These are phyloP conservation scores for Xylaria telfairii DNA, from an alignment of 495 filamentous ascomycete species.

Conservation along the genomic window DNA sequence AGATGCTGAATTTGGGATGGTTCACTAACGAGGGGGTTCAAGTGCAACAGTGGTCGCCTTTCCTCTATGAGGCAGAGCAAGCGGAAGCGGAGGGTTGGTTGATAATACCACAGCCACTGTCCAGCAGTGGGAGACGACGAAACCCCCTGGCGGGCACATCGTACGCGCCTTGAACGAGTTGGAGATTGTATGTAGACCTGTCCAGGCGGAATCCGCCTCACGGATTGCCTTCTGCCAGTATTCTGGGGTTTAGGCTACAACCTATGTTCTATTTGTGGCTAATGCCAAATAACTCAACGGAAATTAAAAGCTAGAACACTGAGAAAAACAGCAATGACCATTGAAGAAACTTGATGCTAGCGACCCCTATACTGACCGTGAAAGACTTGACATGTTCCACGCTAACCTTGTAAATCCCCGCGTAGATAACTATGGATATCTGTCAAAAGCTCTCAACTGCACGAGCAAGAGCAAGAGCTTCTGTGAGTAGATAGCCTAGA, in stretches of 20 bases:
- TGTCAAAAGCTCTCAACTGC: too few relatives aligned
- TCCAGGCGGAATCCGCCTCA: too few relatives aligned
- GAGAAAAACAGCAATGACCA: background rate
- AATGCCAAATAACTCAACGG: background rate
- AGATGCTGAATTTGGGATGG: background rate
- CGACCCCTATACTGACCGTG: background rate
- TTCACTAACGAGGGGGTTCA: background rate
- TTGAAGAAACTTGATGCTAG: background rate
- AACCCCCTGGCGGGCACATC: background rate
- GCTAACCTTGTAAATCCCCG: background rate
- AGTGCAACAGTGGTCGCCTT: background rate
- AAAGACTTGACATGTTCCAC: background rate
- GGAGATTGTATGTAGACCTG: background rate
- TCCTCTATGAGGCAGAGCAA: too few relatives aligned
- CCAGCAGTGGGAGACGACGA: background rate
- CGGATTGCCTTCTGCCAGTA: background rate
- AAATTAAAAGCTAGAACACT: background rate
- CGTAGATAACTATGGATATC: background rate
- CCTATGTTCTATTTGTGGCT: background rate
- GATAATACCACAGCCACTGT: too few relatives aligned
- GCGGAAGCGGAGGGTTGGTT: too few relatives aligned
- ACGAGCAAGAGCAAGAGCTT: background rate
- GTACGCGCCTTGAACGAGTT: background rate
- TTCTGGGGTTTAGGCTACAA: background rate
- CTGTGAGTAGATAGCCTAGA: background rate